Evolutionary conservation across 2,329 filamentous ascomycete genomes (phyloP).

Genomic region (Trichoderma simmonsii): DNA sequence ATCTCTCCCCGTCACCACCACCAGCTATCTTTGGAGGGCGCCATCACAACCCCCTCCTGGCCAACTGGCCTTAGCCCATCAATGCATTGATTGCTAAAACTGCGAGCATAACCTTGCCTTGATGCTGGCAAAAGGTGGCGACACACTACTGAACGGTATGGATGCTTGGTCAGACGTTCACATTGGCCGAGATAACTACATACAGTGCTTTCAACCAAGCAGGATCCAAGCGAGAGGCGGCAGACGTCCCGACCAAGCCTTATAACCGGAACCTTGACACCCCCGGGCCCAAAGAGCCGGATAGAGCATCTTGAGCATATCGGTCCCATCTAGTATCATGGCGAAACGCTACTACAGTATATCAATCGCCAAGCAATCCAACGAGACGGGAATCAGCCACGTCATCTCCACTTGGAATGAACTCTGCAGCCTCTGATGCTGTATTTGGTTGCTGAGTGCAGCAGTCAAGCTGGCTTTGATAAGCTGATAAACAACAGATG

Average conservation of each 20-base stretch:
- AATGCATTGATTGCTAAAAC: neutral
- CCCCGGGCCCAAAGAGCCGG: neutral
- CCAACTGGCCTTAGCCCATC: neutral
- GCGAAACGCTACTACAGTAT: neutral
- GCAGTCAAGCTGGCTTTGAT: neutral
- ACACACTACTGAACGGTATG: neutral
- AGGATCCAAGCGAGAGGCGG: neutral
- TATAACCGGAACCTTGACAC: neutral
- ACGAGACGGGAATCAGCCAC: slow-evolving; percentile 1
- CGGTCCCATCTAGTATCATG: neutral
- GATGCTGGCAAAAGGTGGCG: neutral
- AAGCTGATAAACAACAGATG: slow-evolving; percentile 11
- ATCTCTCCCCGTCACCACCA: neutral
- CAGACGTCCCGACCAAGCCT: slow-evolving; percentile 4
- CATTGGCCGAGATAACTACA: neutral
- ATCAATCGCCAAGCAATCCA: neutral
- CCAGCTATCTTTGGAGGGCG: neutral
- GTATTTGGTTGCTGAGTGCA: neutral
- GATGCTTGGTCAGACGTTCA: neutral
- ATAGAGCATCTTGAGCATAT: neutral
- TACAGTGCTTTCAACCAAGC: neutral
- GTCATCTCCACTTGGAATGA: slow-evolving; percentile 11
- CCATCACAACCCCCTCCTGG: neutral
- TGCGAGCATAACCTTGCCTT: neutral
- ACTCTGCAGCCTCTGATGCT: slow-evolving; percentile 9